Conservation (phyloP, 768 basidiomycete species). For the Tulasnella sp. region DNA sequence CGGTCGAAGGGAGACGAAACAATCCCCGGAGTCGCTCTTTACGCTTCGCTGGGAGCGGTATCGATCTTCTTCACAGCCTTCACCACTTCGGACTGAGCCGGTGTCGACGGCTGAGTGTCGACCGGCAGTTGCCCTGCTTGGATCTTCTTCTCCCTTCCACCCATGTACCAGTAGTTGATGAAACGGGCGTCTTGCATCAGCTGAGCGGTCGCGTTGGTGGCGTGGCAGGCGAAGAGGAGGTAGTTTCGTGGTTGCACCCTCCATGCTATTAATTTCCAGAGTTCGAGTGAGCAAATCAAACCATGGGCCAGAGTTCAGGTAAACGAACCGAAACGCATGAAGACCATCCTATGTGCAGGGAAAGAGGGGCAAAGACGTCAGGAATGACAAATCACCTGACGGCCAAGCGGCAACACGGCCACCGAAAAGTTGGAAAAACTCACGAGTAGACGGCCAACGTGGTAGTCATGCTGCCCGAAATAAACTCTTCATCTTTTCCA, state of each 20-base stretch:
- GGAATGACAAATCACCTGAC: constrained; percentile 11
- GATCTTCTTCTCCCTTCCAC: constrained; percentile 65
- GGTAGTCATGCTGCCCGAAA: constrained; percentile 94
- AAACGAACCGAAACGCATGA: constrained; percentile 81
- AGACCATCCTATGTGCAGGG: constrained; percentile 44
- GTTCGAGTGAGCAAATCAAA: constrained; percentile 9
- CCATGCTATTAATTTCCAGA: constrained; percentile 53
- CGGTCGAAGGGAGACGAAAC: not conserved
- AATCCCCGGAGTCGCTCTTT: not conserved
- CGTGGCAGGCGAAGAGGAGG: constrained; percentile 87
- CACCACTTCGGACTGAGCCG: constrained; percentile 14
- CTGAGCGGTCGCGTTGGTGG: constrained; percentile 84
- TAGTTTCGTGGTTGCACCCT: constrained; percentile 93
- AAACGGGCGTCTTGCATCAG: constrained; percentile 74
- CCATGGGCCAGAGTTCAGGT: not conserved
- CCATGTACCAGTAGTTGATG: constrained; percentile 80
- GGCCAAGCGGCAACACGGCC: constrained; percentile 11
- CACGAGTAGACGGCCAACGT: constrained; percentile 88
- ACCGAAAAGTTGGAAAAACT: constrained; percentile 28
- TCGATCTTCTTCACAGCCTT: constrained; percentile 20
- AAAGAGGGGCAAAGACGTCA: constrained; percentile 16
- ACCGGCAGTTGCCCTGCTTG: constrained; percentile 24
- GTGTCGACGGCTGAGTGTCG: not conserved
- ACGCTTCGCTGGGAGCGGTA: constrained; percentile 28
- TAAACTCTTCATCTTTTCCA: constrained; percentile 86